Percentiles rank a stretch among this genome's conserved stretches.
Conservation (phyloP, 129 eudicot genomes). For the Lactuca saligna region DNA sequence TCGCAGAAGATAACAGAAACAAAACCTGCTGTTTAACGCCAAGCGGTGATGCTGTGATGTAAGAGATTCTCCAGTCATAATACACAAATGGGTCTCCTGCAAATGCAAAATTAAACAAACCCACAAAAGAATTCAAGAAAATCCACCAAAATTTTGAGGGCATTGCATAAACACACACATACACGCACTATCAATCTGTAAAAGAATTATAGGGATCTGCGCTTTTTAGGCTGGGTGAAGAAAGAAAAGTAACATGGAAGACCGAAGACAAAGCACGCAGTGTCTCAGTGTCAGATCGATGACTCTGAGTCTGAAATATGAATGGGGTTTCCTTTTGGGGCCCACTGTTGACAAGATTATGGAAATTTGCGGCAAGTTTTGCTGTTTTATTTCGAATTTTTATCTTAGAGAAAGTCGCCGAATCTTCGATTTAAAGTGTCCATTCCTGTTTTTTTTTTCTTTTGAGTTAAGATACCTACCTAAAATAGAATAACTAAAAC, state of each 20-base stretch:
- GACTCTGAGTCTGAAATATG: constrained; percentile 19
- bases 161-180: constrained; percentile 26
- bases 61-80: constrained; percentile 93
- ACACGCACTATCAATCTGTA: neutral
- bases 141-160: constrained; percentile 30
- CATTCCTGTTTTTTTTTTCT: constrained; percentile 5
- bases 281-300: constrained; percentile 17
- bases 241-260: constrained; percentile 22
- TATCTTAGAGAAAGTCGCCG: neutral
- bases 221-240: neutral
- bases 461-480: constrained; percentile 10
- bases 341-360: constrained; percentile 20
- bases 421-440: constrained; percentile 32
- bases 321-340: constrained; percentile 26
- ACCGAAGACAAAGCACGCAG: constrained; percentile 16
- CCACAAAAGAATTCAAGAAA: constrained; percentile 41
- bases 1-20: constrained; percentile 17
- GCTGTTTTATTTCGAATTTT: neutral
- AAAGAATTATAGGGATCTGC: constrained; percentile 33
- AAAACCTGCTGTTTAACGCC: constrained; percentile 87
- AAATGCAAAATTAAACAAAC: constrained; percentile 38
- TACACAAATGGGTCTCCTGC: constrained; percentile 82
- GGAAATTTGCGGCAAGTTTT: constrained; percentile 1
- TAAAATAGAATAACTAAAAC: neutral
- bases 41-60: constrained; percentile 83